Conservation (phyloP, 1,139 yeast species). For the Meyerozyma carpophila region DNA sequence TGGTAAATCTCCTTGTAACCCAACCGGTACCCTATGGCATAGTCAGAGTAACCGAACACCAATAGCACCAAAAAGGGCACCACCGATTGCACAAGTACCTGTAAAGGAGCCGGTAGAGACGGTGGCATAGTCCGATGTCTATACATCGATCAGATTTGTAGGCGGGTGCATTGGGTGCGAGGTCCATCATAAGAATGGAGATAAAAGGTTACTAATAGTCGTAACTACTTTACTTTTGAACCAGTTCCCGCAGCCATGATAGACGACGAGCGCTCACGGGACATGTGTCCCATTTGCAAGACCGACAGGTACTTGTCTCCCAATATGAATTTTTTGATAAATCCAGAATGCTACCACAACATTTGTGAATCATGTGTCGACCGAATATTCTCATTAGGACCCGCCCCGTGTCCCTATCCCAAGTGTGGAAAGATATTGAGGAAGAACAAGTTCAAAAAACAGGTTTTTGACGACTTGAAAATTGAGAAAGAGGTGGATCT, state of each 20-base stretch:
- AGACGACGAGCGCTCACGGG: conserved; percentile 44
- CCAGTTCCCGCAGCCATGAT: not conserved
- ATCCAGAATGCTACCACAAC: conserved; percentile 96
- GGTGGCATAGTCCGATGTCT: not conserved
- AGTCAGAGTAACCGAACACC: conserved; percentile 27
- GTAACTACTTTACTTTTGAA: too few relatives aligned
- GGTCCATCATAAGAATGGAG: not conserved
- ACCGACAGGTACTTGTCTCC: conserved; percentile 93
- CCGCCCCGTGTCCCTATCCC: conserved; percentile 94
- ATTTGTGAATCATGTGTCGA: conserved; percentile 97
- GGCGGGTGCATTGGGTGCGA: not conserved
- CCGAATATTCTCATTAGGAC: conserved; percentile 88
- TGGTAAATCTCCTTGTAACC: conserved; percentile 32
- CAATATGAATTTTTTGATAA: conserved; percentile 84
- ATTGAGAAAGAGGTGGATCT: conserved; percentile 93
- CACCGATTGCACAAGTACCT: not conserved
- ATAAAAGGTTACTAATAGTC: too few relatives aligned
- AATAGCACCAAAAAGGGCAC: conserved; percentile 10
- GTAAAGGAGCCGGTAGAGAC: not conserved
- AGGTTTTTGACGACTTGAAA: conserved; percentile 80
- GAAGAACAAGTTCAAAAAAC: conserved; percentile 85
- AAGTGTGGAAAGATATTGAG: conserved; percentile 84
- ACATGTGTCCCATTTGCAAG: conserved; percentile 97
- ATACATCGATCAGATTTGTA: not conserved
- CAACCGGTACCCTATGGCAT: conserved; percentile 27